Evolutionary conservation across 1,284 basidiomycete genomes (phyloP).

Genomic region (Ganoderma leucocontextum): DNA sequence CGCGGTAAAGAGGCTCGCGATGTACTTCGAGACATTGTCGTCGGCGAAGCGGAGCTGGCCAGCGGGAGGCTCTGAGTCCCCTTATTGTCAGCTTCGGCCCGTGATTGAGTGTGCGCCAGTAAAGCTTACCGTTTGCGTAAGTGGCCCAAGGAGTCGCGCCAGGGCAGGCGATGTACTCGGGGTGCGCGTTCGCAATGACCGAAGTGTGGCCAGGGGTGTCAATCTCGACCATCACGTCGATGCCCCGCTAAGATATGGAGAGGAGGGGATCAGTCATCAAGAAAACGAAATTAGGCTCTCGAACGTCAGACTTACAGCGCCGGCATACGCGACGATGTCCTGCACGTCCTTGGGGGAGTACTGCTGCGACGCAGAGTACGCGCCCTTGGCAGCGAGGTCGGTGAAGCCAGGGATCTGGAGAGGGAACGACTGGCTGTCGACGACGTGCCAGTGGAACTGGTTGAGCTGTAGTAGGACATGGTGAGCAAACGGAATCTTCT

Average conservation of each 20-base stretch:
- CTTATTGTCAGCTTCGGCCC: slow-evolving; percentile 8
- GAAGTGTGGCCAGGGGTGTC: slow-evolving; percentile 86
- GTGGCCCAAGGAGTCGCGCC: slow-evolving; percentile 67
- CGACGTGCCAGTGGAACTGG: slow-evolving; percentile 85
- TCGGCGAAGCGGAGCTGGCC: slow-evolving; percentile 80
- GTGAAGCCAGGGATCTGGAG: slow-evolving; percentile 69
- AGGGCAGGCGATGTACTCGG: slow-evolving; percentile 80
- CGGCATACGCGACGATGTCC: slow-evolving; percentile 77
- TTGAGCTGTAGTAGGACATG: slow-evolving; percentile 55
- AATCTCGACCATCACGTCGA: slow-evolving; percentile 78
- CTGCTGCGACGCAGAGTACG: slow-evolving; percentile 65
- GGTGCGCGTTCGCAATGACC: slow-evolving; percentile 68
- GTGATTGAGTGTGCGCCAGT: not conserved
- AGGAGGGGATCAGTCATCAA: slow-evolving; percentile 10
- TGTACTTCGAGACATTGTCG: slow-evolving; percentile 51
- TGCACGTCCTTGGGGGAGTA: slow-evolving; percentile 72
- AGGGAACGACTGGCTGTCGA: slow-evolving; percentile 82
- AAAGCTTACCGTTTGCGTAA: slow-evolving; percentile 62
- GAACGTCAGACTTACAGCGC: slow-evolving; percentile 54
- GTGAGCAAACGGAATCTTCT: not conserved
- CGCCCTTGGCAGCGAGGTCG: slow-evolving; percentile 71
- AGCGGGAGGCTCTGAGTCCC: slow-evolving; percentile 70
- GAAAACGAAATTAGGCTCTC: not conserved
- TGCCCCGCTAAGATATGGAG: slow-evolving; percentile 63
- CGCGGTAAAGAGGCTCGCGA: slow-evolving; percentile 52